Evolutionary conservation across 2,329 filamentous ascomycete species (phyloP).

Genomic region (Boeremia lycopersici): DNA sequence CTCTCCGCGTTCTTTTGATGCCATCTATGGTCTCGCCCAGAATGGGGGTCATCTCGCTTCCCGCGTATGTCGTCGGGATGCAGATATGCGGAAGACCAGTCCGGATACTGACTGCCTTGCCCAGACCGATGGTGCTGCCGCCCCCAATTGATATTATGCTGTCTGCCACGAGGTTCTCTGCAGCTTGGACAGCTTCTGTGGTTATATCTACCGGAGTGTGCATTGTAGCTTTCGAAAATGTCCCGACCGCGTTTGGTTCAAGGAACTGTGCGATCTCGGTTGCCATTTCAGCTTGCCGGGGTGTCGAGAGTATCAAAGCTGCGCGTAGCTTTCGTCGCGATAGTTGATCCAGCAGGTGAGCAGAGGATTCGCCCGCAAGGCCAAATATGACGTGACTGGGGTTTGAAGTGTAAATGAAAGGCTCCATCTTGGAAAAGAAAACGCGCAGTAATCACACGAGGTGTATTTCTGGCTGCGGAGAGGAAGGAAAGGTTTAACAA

Average conservation of each 20-base stretch:
- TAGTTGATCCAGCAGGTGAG: not conserved
- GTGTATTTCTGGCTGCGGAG: no score
- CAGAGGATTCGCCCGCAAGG: not conserved
- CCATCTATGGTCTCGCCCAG: constrained; percentile 66
- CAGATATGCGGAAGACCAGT: constrained; percentile 43
- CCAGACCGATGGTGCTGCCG: constrained; percentile 66
- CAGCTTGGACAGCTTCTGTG: constrained; percentile 9
- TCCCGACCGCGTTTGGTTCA: not conserved
- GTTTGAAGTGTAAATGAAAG: not conserved
- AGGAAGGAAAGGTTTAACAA: no score
- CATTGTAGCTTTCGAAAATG: not conserved
- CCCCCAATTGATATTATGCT: constrained; percentile 66
- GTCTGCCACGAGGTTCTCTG: constrained; percentile 56
- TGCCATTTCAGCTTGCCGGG: not conserved
- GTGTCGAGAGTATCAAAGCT: not conserved
- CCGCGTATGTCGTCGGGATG: constrained; percentile 46
- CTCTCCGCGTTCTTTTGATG: constrained; percentile 62
- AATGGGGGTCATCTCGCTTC: constrained; percentile 67
- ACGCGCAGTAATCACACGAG: no score
- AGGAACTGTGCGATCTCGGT: not conserved
- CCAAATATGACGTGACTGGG: not conserved
- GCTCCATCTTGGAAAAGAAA: not conserved
- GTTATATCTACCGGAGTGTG: not conserved
- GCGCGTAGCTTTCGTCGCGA: not conserved
- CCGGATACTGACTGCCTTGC: constrained; percentile 44